Conservation (phyloP, 2,329 filamentous ascomycete species). For the Aspergillus sp. region DNA sequence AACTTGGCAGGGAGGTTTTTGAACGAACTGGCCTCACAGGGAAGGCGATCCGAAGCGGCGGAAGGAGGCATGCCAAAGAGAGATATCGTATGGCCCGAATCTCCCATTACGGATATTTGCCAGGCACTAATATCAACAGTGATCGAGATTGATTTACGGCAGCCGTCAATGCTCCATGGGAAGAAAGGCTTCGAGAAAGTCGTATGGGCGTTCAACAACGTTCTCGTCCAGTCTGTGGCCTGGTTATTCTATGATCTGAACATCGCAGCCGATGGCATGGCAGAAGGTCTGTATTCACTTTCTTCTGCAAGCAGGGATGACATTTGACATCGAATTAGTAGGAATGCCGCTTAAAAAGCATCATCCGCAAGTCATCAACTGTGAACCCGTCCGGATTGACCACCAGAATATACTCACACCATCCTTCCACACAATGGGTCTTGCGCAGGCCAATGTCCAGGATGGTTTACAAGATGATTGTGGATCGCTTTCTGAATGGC, state of each 20-base stretch:
- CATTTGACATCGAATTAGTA: conserved; percentile 8
- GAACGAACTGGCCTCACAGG: conserved; percentile 75
- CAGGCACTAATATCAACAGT: conserved; percentile 45
- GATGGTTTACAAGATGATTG: conserved; percentile 52
- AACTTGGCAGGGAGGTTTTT: conserved; percentile 71
- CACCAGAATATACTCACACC: conserved; percentile 23
- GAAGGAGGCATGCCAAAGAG: conserved; percentile 56
- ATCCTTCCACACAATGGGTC: conserved; percentile 17
- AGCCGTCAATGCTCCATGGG: conserved; percentile 67
- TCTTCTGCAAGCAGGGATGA: background rate
- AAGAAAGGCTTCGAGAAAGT: conserved; percentile 76
- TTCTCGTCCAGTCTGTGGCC: conserved; percentile 55
- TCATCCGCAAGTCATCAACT: conserved; percentile 28
- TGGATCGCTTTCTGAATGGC: conserved; percentile 52
- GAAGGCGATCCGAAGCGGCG: conserved; percentile 50
- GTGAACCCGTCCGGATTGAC: conserved; percentile 14
- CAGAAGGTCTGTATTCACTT: conserved; percentile 35
- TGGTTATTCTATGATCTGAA: conserved; percentile 69
- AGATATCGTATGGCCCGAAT: conserved; percentile 67
- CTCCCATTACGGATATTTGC: no score
- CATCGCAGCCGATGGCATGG: conserved; percentile 12
- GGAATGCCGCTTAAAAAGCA: conserved; percentile 28
- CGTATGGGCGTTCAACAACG: conserved; percentile 68
- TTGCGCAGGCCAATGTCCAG: conserved; percentile 19
- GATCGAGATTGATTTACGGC: conserved; percentile 65